A percentile compares a stretch with the other conserved stretches of the same genome.
Evolutionary conservation across 176 grass and related monocot genomes (phyloP).

Genomic region (Urochloa ruziziensis): DNA sequence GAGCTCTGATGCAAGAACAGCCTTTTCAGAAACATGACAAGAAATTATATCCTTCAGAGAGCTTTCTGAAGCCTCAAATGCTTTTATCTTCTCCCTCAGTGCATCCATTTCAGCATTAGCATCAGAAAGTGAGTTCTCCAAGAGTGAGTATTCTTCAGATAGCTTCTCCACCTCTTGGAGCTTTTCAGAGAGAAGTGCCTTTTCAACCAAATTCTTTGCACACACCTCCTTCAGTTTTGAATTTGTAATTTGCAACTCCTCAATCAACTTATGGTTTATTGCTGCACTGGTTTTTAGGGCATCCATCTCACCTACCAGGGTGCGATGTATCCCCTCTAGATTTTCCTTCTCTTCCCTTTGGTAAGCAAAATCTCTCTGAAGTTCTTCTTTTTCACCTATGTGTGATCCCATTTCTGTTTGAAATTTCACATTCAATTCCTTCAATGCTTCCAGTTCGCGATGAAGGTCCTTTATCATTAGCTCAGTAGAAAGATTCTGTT

Average conservation of each 20-base stretch:
- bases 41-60: conserved; percentile 53
- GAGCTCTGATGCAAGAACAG: conserved; percentile 59
- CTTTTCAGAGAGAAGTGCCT: conserved; percentile 56
- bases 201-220: conserved; percentile 77
- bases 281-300: conserved; percentile 17
- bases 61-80: conserved; percentile 53
- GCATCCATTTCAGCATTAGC: conserved; percentile 64
- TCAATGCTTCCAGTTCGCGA: conserved; percentile 48
- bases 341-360: conserved; percentile 67
- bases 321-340: conserved; percentile 50
- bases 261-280: conserved; percentile 39
- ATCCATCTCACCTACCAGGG: conserved; percentile 48
- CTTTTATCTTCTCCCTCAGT: conserved; percentile 55
- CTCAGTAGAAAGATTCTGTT: conserved; percentile 44
- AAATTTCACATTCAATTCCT: conserved; percentile 61
- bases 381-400: conserved; percentile 63
- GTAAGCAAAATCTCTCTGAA: conserved; percentile 61
- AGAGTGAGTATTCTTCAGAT: conserved; percentile 64
- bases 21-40: conserved; percentile 62
- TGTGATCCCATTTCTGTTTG: conserved; percentile 56
- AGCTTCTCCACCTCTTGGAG: conserved; percentile 61
- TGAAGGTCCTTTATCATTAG: conserved; percentile 51
- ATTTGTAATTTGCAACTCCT: conserved; percentile 59
- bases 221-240: conserved; percentile 69
- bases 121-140: conserved; percentile 79